A percentile compares a stretch with the other conserved stretches of the same genome.
Conservation (phyloP, 139 green algal species). For the Picochlorum costavermella region DNA sequence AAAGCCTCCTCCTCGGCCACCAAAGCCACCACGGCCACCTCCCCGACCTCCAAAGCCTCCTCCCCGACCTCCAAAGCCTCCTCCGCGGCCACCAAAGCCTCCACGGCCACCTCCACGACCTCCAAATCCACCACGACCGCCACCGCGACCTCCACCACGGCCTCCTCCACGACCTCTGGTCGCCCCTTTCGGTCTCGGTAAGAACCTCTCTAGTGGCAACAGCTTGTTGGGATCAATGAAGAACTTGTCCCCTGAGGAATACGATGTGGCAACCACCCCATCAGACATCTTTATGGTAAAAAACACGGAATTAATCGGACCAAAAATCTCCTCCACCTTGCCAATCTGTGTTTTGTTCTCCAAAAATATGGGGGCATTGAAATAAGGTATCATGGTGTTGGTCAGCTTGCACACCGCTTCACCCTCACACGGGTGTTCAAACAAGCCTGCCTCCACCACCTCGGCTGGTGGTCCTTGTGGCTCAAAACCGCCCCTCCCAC, state of each 20-base stretch:
- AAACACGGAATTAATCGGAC: slow-evolving; percentile 78
- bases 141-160: slow-evolving; percentile 12
- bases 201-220: slow-evolving; percentile 78
- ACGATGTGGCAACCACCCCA: slow-evolving; percentile 85
- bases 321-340: slow-evolving; percentile 98
- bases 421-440: slow-evolving; percentile 93
- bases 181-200: slow-evolving; percentile 76
- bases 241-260: slow-evolving; percentile 90
- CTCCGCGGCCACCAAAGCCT: neutral
- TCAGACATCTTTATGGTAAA: slow-evolving; percentile 97
- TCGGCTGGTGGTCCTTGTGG: slow-evolving; percentile 35
- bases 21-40: neutral
- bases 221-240: slow-evolving; percentile 90
- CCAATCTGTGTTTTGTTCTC: slow-evolving; percentile 97
- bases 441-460: slow-evolving; percentile 81
- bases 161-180: slow-evolving; percentile 3
- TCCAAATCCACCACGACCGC: slow-evolving; percentile 4
- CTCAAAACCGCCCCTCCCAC: slow-evolving; percentile 11
- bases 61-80: neutral
- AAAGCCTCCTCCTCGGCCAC: slow-evolving; percentile 8
- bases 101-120: neutral
- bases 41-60: neutral
- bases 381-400: slow-evolving; percentile 96
- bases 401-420: slow-evolving; percentile 94
- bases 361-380: slow-evolving; percentile 97